Conservation (phyloP, 768 basidiomycete species). For the Psilocybe tampanensis region DNA sequence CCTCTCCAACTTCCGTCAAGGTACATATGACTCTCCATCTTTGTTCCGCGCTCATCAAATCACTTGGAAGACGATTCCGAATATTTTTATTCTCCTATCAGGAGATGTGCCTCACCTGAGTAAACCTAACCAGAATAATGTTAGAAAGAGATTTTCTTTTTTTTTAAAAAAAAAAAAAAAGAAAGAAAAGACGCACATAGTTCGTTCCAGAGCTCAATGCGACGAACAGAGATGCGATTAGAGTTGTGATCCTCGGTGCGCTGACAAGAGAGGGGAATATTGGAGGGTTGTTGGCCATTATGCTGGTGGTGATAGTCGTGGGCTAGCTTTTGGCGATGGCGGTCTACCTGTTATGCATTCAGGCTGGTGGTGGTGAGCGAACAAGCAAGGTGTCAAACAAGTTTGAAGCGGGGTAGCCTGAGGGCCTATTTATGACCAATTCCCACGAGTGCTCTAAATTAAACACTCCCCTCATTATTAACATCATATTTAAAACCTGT, state of each 20-base stretch:
- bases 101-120: conserved; percentile 36
- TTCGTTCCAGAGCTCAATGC: conserved; percentile 71
- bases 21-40: no score
- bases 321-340: neutral
- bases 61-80: neutral
- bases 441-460: neutral
- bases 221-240: conserved; percentile 60
- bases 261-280: conserved; percentile 35
- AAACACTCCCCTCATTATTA: no score
- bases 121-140: conserved; percentile 31
- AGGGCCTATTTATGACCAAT: neutral
- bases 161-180: conserved; percentile 6
- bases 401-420: no score
- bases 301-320: neutral
- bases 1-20: no score
- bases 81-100: neutral
- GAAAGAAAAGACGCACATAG: conserved; percentile 54
- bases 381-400: neutral
- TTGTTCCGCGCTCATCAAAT: neutral
- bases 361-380: neutral
- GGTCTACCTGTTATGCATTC: conserved; percentile 9
- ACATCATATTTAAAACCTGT: no score
- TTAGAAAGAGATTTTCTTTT: neutral
- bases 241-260: conserved; percentile 44
- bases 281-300: conserved; percentile 21